Evolutionary conservation across 2,329 filamentous ascomycete species (phyloP), one percentile per base, ranked within the genome.

Genomic region (Pseudopyricularia javanii): DNA sequence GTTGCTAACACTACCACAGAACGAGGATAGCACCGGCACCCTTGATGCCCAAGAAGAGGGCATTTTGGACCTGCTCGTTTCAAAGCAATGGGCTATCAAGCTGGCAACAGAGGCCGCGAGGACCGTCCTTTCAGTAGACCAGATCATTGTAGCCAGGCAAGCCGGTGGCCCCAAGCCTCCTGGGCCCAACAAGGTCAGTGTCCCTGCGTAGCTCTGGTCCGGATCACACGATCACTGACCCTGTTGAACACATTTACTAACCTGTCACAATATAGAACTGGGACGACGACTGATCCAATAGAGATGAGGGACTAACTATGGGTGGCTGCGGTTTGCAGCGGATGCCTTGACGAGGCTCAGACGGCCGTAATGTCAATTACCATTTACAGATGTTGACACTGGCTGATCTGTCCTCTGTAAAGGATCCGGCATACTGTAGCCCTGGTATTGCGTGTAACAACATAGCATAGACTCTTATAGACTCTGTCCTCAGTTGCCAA

Each of bases 121-220:
- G 63, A 98, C 93, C 49, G 86, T 98, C 30, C 75, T 98, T 58
- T 95, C 90, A 49, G 93, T 98, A 37, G 93, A 98, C 70, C 94
- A 98, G 74, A 98, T 98, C 65, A 98, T 98, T 66, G 93, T 98
- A 54, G 91, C 94, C 57, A 83, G 91, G 72, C 93, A 97, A 74
- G 93, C 94, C 49, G 93, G 93, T 65, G 93, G 93, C 35, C 93
- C 94, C 22, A 98, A 98, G 79, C 91, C 91, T 54, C 93, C 93
- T 30, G 91, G 87, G 48, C 93, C 90, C 60, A 96, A 96, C 72
- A 86, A 91, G 47, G 74, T 78, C 65, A 64, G 74, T 69, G 12
- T 9, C 20, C 6, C 20, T 11, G 2, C 15, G 12, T 30, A 14
- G 22, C 33, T 3, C n/a, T 24, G 14, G 15, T 2, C n/a, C 2